Conservation (phyloP, 2,329 filamentous ascomycete species). For the Aspergillaceae sp. region DNA sequence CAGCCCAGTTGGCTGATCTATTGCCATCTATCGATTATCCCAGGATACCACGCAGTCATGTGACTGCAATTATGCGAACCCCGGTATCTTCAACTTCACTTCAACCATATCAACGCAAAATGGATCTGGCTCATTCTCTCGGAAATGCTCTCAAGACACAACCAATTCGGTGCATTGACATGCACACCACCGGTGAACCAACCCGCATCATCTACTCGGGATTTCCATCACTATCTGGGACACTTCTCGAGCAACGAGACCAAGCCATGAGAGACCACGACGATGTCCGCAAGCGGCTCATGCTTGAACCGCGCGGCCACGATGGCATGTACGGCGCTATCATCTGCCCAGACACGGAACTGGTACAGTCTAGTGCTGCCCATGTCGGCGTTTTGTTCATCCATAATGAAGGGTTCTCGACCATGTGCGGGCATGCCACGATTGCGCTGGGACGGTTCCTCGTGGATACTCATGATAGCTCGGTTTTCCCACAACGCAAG, state of each 20-base stretch:
- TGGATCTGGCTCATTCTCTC: conserved; percentile 11
- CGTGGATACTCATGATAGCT: conserved; percentile 33
- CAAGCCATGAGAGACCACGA: conserved; percentile 33
- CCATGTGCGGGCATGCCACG: conserved; percentile 46
- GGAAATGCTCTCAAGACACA: conserved; percentile 1
- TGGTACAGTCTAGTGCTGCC: conserved; percentile 31
- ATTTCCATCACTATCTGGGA: conserved; percentile 32
- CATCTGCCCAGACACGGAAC: conserved; percentile 35
- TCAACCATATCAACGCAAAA: not conserved
- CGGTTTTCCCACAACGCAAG: conserved; percentile 32
- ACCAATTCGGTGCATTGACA: conserved; percentile 28
- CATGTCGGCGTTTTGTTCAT: conserved; percentile 43
- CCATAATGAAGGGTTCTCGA: conserved; percentile 42
- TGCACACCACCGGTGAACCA: conserved; percentile 45
- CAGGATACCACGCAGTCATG: too few species aligned
- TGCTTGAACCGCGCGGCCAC: conserved; percentile 44
- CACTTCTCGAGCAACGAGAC: conserved; percentile 34
- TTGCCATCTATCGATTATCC: too few species aligned
- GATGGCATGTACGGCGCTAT: conserved; percentile 47
- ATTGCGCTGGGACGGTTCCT: conserved; percentile 42
- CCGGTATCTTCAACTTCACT: not conserved
- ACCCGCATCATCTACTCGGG: conserved; percentile 40
- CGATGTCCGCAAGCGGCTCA: conserved; percentile 34
- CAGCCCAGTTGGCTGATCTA: too few species aligned
- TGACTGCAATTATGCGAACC: too few species aligned